Evolutionary conservation across 2,329 filamentous ascomycete genomes (phyloP), one percentile per base, ranked within the genome.

Genomic region (Sporothrix pallida): DNA sequence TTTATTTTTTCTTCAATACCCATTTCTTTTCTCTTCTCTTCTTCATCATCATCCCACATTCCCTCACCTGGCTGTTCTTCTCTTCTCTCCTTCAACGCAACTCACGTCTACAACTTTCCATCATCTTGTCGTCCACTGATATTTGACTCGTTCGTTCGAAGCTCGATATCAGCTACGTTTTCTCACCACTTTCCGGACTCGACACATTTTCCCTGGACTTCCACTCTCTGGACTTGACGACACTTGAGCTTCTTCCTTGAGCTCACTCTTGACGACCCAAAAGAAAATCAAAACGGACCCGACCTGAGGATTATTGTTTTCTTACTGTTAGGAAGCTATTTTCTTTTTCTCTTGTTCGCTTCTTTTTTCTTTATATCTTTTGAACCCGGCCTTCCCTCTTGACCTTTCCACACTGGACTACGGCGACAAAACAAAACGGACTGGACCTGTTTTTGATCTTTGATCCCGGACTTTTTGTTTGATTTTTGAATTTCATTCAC

Each of bases 101-200:
- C 68, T 42, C 62, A 72, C 67, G 71, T 73, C 72, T 15, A 72
- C 48, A 65, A 44, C 58, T 10, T n/a, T 72, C 60, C 65, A 62
- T 72, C 74, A 48, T 65, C 71, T 23, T 73, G 46, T 71, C 48
- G 73, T 65, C 58, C 12, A 23, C 65, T 42, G 37, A 44, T 71
- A 65, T 72, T 37, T 73, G 75, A 75, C 71, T 76, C 75, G 75
- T 76, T 76, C 13, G 73, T 15, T 76, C 75, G 74, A 76, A 63
- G 71, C 63, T 76, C 75, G 71, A 71, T 50, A 71, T 46, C 52
- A 17, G 48, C 15, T 70, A 44, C 31, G 26, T 20, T 26, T 46
- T 70, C 69, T 71, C 42, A 50, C 54, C 12, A n/a, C 9, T 52
- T 10, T 50, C 62, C 20, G 17, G 62, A 48, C 62, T 65, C 62